These are phyloP conservation scores for Saturnispora mendoncae DNA, from an alignment of 805 yeast species.

Conservation along the genomic window DNA sequence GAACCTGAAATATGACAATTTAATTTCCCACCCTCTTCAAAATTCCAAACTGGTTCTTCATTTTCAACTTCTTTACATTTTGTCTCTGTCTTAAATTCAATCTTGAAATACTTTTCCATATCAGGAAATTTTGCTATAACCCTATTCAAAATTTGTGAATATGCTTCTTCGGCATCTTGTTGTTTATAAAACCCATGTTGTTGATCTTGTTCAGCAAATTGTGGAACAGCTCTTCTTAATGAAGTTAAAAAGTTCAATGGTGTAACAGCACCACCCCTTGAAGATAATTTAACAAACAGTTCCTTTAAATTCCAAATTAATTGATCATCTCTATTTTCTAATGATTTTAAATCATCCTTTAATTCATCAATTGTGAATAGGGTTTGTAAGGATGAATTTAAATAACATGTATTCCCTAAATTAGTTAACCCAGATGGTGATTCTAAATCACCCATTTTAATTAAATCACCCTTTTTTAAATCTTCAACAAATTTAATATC, in stretches of 20 bases:
- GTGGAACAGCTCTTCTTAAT: slow-evolving; percentile 68
- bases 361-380: slow-evolving; percentile 39
- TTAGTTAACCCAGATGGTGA: slow-evolving; percentile 62
- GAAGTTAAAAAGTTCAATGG: slow-evolving; percentile 62
- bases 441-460: slow-evolving; percentile 17
- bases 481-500: slow-evolving; percentile 68
- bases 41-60: slow-evolving; percentile 35
- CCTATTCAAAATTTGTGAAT: slow-evolving; percentile 63
- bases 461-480: slow-evolving; percentile 25
- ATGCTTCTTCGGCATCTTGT: slow-evolving; percentile 98
- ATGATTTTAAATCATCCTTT: slow-evolving; percentile 23
- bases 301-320: slow-evolving; percentile 31
- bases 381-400: slow-evolving; percentile 62
- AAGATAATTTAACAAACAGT: slow-evolving; percentile 36
- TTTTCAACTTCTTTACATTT: slow-evolving; percentile 50
- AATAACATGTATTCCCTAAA: slow-evolving; percentile 71
- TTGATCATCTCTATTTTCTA: slow-evolving; percentile 16
- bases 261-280: slow-evolving; percentile 37
- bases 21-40: slow-evolving; percentile 60
- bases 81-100: slow-evolving; percentile 54
- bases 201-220: slow-evolving; percentile 69
- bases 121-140: slow-evolving; percentile 42
- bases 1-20: slow-evolving; percentile 80
- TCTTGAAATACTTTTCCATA: slow-evolving; percentile 50
- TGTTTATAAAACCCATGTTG: slow-evolving; percentile 71